A percentile compares a stretch with the other conserved stretches of the same genome.
phyloP scores from a whole-genome alignment of 2,329 filamentous ascomycete genomes.

The Phaeomoniella chlamydospora region DNA sequence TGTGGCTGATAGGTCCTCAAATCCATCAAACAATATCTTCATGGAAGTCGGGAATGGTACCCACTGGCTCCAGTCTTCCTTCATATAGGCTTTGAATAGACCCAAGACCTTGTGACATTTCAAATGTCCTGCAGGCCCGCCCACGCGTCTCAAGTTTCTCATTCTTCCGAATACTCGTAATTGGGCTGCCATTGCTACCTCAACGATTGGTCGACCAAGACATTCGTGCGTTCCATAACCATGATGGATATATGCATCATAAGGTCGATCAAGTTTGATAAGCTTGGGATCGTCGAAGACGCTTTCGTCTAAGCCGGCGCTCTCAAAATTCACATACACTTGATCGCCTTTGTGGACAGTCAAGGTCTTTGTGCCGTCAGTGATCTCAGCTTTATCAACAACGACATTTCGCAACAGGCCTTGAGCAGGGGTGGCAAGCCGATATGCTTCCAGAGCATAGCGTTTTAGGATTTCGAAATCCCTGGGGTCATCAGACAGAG shows the following conservation, averaged over 20 bases:
- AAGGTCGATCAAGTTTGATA: slow-evolving; percentile 29
- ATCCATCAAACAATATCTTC: slow-evolving; percentile 27
- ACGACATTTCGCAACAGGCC: slow-evolving; percentile 10
- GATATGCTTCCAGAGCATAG: slow-evolving; percentile 12
- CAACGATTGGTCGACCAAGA: slow-evolving; percentile 24
- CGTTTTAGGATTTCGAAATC: slow-evolving; percentile 13
- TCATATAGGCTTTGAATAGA: slow-evolving; percentile 28
- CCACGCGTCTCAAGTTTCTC: slow-evolving; percentile 24
- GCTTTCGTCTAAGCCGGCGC: slow-evolving; percentile 19
- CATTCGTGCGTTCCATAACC: slow-evolving; percentile 34
- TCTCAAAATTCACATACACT: slow-evolving; percentile 13
- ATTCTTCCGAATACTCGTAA: slow-evolving; percentile 24
- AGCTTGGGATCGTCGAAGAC: slow-evolving; percentile 22
- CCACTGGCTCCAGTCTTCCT: slow-evolving; percentile 24
- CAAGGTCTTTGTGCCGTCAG: slow-evolving; percentile 7
- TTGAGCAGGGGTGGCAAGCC: slow-evolving; percentile 11
- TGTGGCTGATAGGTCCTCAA: neutral
- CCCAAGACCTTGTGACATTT: slow-evolving; percentile 21
- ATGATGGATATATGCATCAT: slow-evolving; percentile 26
- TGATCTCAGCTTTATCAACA: slow-evolving; percentile 7
- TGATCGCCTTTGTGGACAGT: slow-evolving; percentile 7
- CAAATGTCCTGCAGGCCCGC: slow-evolving; percentile 23
- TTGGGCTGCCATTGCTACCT: slow-evolving; percentile 26
- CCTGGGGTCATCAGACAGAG: slow-evolving; percentile 10
- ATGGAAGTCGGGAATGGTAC: slow-evolving; percentile 27